Evolutionary conservation across 1,284 basidiomycete genomes (phyloP).

Genomic region (Malassezia yamatoensis): DNA sequence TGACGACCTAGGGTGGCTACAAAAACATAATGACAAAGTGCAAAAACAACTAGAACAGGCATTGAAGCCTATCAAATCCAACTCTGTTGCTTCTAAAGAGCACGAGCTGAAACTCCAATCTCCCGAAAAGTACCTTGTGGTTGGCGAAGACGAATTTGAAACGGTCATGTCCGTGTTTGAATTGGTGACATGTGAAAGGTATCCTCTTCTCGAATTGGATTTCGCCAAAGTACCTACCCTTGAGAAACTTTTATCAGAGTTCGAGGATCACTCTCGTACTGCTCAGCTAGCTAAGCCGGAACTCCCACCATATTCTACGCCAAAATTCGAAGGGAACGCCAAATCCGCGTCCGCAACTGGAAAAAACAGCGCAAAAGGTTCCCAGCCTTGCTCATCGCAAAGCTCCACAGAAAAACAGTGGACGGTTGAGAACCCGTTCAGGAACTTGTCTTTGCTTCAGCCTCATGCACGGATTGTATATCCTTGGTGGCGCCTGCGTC

Average conservation of each 20-base stretch:
- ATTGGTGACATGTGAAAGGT: conserved; percentile 74
- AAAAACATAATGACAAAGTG: conserved; percentile 77
- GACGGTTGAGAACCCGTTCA: conserved; percentile 37
- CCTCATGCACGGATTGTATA: conserved; percentile 30
- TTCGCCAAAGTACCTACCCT: conserved; percentile 32
- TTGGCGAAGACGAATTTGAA: conserved; percentile 80
- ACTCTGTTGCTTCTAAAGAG: background rate
- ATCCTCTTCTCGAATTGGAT: conserved; percentile 74
- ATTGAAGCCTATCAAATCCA: conserved; percentile 60
- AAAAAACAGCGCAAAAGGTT: background rate
- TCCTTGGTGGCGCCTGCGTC: conserved; percentile 42
- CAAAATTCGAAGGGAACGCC: conserved; percentile 2
- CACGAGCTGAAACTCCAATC: conserved; percentile 47
- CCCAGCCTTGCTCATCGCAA: background rate
- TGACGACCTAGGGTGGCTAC: conserved; percentile 85
- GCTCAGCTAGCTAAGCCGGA: conserved; percentile 33
- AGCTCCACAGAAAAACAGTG: conserved; percentile 13
- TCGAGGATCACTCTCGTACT: conserved; percentile 29
- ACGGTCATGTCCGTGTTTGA: conserved; percentile 91
- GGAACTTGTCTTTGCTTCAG: conserved; percentile 38
- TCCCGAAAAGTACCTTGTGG: conserved; percentile 51
- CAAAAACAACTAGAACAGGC: conserved; percentile 72
- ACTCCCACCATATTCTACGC: conserved; percentile 25
- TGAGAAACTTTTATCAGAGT: conserved; percentile 32
- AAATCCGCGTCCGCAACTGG: background rate